Percentiles rank a stretch among this genome's conserved stretches.
phyloP scores from a whole-genome alignment of 257 asterid genomes.

The Verbena officinalis region DNA sequence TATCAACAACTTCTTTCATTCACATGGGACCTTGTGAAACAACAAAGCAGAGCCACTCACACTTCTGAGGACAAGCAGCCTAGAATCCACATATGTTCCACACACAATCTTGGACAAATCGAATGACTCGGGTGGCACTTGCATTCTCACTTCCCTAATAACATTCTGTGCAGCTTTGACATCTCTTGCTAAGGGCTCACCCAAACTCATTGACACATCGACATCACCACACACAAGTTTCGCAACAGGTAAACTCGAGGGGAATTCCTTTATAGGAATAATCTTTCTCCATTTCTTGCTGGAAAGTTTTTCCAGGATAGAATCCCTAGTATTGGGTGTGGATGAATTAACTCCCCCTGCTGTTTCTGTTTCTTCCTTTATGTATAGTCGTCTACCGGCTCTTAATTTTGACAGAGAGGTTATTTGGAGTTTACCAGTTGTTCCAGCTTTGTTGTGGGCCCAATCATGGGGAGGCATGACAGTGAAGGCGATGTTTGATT shows the following conservation, averaged over 20 bases:
- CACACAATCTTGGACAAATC: constrained; percentile 80
- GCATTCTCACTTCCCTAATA: constrained; percentile 64
- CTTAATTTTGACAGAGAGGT: constrained; percentile 58
- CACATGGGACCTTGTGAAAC: constrained; percentile 55
- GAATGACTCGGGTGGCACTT: constrained; percentile 79
- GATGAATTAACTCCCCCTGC: constrained; percentile 34
- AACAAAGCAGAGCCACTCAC: constrained; percentile 76
- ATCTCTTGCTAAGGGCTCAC: constrained; percentile 50
- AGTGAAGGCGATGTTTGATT: constrained; percentile 66
- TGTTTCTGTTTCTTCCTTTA: constrained; percentile 55
- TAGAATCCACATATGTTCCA: constrained; percentile 85
- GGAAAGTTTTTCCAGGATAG: constrained; percentile 52
- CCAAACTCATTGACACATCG: constrained; percentile 61
- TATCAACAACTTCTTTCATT: constrained; percentile 25
- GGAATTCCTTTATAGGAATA: constrained; percentile 63
- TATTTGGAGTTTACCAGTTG: constrained; percentile 53
- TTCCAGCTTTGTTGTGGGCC: constrained; percentile 86
- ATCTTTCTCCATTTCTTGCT: constrained; percentile 79
- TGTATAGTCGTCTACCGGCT: constrained; percentile 82
- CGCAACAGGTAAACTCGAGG: constrained; percentile 81
- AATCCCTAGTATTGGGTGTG: constrained; percentile 46
- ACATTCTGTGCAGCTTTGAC: constrained; percentile 51
- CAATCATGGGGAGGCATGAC: constrained; percentile 62
- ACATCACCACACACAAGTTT: constrained; percentile 65
- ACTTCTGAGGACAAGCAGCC: constrained; percentile 70